Evolutionary conservation across 2,329 filamentous ascomycete species (phyloP).

Genomic region (Nannizziopsis arthrosporioides): DNA sequence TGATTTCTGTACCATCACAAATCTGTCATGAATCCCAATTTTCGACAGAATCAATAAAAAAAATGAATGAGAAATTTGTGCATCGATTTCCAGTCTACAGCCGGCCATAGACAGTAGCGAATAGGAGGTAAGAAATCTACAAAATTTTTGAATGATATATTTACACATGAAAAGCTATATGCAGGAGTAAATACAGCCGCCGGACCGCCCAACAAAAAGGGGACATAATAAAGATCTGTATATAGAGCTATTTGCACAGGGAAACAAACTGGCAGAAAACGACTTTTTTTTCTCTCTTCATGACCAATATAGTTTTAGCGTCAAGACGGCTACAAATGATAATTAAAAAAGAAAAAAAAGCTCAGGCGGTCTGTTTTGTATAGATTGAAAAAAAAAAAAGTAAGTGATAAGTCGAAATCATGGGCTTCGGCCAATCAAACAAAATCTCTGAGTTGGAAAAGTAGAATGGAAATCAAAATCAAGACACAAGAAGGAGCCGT

Average conservation of each 20-base stretch:
- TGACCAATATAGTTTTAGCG: background rate
- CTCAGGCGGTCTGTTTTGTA: no score
- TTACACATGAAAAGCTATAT: no score
- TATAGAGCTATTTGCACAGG: no score
- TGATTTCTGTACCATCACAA: background rate
- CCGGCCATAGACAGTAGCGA: no score
- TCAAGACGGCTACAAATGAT: background rate
- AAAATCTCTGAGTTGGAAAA: background rate
- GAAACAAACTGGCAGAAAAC: no score
- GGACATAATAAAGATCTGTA: no score
- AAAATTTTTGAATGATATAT: no score
- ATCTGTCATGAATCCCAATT: background rate
- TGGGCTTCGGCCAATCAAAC: background rate
- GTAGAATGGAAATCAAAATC: conserved; percentile 1
- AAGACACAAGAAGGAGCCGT: background rate
- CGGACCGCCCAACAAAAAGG: no score
- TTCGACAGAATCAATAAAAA: background rate
- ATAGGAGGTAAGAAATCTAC: no score
- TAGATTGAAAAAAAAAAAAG: background rate
- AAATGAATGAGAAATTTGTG: background rate
- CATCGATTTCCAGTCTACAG: no score
- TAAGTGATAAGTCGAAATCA: background rate
- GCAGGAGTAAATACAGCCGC: no score
- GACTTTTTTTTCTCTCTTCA: no score
- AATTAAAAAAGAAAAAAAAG: background rate